Conservation (phyloP, 768 basidiomycete genomes). For the Mycena olivaceomarginata region DNA sequence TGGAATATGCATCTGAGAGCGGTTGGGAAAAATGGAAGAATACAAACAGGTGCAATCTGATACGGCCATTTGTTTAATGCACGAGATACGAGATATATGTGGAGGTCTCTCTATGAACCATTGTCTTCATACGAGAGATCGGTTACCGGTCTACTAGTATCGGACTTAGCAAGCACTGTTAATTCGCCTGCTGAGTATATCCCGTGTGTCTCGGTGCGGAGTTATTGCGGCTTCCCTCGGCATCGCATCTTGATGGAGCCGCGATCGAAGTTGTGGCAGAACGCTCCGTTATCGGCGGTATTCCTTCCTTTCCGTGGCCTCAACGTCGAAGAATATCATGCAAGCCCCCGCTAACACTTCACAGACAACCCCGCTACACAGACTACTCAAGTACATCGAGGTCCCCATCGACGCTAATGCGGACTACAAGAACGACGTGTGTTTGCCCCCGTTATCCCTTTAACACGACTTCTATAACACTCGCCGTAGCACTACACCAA, state of each 20-base stretch:
- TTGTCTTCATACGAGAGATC: conserved; percentile 2
- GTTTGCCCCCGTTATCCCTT: conserved; percentile 17
- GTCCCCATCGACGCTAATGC: conserved; percentile 43
- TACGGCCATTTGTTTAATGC: not conserved
- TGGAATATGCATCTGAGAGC: not conserved
- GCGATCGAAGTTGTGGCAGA: conserved; percentile 2
- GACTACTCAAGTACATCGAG: conserved; percentile 38
- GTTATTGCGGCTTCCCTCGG: conserved; percentile 25
- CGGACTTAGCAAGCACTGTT: not conserved
- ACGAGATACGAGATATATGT: conserved; percentile 2
- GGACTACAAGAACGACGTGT: conserved; percentile 40
- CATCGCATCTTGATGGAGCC: conserved; percentile 22
- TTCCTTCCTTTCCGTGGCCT: conserved; percentile 21
- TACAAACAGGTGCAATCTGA: not conserved
- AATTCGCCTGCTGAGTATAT: conserved; percentile 5
- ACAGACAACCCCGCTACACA: conserved; percentile 23
- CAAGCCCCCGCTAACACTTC: conserved; percentile 15
- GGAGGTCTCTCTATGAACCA: not conserved
- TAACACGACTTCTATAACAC: conserved; percentile 19
- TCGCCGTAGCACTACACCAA: conserved; percentile 44
- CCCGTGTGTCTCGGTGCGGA: conserved; percentile 19
- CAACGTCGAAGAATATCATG: conserved; percentile 27
- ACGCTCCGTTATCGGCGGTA: conserved; percentile 20
- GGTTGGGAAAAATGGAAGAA: not conserved
- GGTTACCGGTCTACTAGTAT: conserved; percentile 1